These are phyloP conservation scores for Trypanosoma avium DNA, from an alignment of 208 protist genomes.

Conservation along the genomic window DNA sequence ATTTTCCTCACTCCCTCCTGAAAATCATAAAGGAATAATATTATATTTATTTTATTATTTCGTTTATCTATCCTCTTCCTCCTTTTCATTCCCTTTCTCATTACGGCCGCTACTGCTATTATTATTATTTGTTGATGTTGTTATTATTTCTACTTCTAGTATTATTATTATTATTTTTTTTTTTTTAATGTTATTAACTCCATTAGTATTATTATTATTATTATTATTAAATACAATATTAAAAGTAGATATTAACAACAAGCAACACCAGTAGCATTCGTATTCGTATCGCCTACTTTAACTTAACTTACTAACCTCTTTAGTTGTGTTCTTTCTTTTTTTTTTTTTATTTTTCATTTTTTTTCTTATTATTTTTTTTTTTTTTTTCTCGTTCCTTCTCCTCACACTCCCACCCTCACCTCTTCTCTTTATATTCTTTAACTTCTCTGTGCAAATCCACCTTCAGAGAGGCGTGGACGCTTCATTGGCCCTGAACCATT, in stretches of 20 bases:
- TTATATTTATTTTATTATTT: background rate
- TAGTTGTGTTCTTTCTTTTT: background rate
- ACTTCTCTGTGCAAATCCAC: slow-evolving; percentile 56
- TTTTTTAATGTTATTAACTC: too few relatives aligned
- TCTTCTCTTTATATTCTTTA: slow-evolving; percentile 11
- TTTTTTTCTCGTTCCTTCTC: background rate
- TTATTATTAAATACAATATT: too few relatives aligned
- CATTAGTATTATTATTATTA: too few relatives aligned
- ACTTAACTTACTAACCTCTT: too few relatives aligned
- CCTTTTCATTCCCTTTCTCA: background rate
- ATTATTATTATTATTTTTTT: too few relatives aligned
- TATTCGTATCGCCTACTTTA: too few relatives aligned
- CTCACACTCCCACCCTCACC: background rate
- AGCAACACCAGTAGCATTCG: too few relatives aligned
- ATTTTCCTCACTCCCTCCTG: background rate
- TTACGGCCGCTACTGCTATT: too few relatives aligned
- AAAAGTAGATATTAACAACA: too few relatives aligned
- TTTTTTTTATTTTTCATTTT: background rate
- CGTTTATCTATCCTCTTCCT: too few relatives aligned
- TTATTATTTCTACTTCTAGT: too few relatives aligned
- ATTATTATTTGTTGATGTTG: too few relatives aligned
- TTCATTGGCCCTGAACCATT: slow-evolving; percentile 39
- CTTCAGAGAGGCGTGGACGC: slow-evolving; percentile 35
- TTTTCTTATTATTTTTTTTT: background rate
- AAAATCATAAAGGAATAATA: background rate